Evolutionary conservation across 768 basidiomycete genomes (phyloP), one percentile per base, ranked within the genome.

Genomic region (Lentinula sp.): DNA sequence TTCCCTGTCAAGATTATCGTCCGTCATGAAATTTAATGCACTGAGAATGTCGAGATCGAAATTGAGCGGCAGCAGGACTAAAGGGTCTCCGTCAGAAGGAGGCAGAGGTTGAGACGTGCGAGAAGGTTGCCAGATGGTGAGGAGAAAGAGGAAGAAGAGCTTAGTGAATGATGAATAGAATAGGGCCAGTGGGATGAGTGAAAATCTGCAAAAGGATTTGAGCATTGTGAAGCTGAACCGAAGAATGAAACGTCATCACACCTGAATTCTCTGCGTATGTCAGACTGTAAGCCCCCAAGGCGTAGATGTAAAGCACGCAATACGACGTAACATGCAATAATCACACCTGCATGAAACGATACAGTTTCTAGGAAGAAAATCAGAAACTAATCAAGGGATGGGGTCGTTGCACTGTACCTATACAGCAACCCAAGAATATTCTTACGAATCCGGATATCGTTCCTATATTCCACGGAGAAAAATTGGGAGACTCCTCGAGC

Each of bases 121-220:
- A 0, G 79, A 77, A 0, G 88, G 86, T 5, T 81, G 79, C 91
- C 91, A 93, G 61, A 93, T 86, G 1, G 91, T 86, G 28, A 94
- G 79, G 3, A 91, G 78, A 66, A 90, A 85, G n/a, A 94, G 80
- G 5, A 94, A 79, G 68, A 93, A 92, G 16, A 91, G 80, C 68
- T 93, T 94, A 5, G 88, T 91, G 21, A 93, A 72, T 2, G 91
- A 94, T 0, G 91, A 91, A 67, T 93, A 93, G 69, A 93, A 80
- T 5, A 93, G 75, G 11, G 85, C 84, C n/a, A 94, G 78, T 3
- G 92, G 86, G 43, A 94, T 81, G 39, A 91, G 79, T 0, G 89
- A 88, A 57, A 86, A 80, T 65, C 89, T 90, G 63, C 43, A 28
- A 23, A 32, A 61, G 13, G 46, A 34, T 31, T 40, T 21, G 4